Evolutionary conservation across 345 rosid genomes (phyloP).

Genomic region (Eucalyptus cloeziana): DNA sequence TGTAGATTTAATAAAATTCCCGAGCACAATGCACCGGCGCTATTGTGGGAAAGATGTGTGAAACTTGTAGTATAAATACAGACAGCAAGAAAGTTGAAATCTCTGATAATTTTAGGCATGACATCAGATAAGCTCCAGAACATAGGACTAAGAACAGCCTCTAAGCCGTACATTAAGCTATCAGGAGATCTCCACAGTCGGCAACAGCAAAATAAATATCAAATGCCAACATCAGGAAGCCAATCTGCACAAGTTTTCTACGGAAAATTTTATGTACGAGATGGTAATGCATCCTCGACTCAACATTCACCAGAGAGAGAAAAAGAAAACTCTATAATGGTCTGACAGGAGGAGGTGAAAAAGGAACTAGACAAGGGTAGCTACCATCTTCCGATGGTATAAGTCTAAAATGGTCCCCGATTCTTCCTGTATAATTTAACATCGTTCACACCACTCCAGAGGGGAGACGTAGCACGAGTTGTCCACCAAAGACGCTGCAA

Average conservation of each 20-base stretch:
- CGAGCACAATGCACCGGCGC: neutral
- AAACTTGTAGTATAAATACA: neutral
- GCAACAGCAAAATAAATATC: neutral
- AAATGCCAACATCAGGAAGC: neutral
- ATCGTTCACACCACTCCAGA: constrained; percentile 68
- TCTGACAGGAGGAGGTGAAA: neutral
- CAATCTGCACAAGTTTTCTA: neutral
- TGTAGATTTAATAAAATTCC: neutral
- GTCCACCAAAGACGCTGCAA: constrained; percentile 92
- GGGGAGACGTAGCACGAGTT: constrained; percentile 92
- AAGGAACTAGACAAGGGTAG: neutral
- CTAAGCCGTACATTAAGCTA: neutral
- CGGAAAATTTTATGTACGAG: neutral
- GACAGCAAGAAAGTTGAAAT: neutral
- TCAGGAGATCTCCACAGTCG: neutral
- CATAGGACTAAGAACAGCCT: neutral
- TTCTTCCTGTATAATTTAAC: neutral
- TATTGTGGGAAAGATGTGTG: neutral
- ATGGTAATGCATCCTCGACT: neutral
- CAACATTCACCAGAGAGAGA: neutral
- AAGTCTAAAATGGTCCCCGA: neutral
- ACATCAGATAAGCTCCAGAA: neutral
- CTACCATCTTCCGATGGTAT: neutral
- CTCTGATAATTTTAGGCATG: neutral
- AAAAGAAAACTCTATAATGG: neutral